phyloP scores from a whole-genome alignment of 2,329 filamentous ascomycete genomes.

The Penicillium corylophilum region DNA sequence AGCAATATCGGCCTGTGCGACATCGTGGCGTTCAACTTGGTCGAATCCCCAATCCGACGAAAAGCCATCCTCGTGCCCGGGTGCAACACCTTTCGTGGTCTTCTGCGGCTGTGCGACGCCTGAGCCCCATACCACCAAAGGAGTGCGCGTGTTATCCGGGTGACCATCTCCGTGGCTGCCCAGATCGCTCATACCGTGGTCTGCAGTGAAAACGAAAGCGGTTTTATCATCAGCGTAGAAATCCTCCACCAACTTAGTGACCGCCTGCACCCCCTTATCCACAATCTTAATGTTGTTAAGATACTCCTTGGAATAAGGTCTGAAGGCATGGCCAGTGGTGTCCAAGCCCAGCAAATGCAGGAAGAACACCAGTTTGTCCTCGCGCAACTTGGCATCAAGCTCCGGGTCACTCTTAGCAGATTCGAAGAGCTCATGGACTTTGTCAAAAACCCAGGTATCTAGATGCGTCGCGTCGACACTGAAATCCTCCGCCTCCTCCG shows the following conservation, averaged over 20 bases:
- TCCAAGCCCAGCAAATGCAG: constrained; percentile 89
- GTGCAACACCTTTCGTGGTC: constrained; percentile 56
- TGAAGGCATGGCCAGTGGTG: constrained; percentile 79
- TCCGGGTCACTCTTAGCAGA: constrained; percentile 76
- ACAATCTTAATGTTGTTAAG: constrained; percentile 92
- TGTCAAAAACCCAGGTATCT: constrained; percentile 94
- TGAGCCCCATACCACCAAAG: constrained; percentile 88
- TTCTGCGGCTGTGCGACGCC: constrained; percentile 75
- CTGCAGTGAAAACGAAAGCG: constrained; percentile 93
- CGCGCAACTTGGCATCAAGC: constrained; percentile 67
- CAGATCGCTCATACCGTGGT: constrained; percentile 99
- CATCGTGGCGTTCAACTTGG: constrained; percentile 80
- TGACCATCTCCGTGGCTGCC: constrained; percentile 98
- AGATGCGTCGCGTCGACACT: constrained; percentile 76
- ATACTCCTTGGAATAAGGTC: constrained; percentile 95
- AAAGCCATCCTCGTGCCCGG: constrained; percentile 83
- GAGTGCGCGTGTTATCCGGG: constrained; percentile 93
- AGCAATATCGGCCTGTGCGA: constrained; percentile 89
- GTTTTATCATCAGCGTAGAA: constrained; percentile 86
- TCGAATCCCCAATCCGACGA: constrained; percentile 86
- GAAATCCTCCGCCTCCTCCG: constrained; percentile 84
- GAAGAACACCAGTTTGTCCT: constrained; percentile 93
- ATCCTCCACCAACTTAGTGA: constrained; percentile 74
- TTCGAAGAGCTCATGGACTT: constrained; percentile 81
- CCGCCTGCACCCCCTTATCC: constrained; percentile 82